Conservation (phyloP, 106 monocot genomes). For the Iris macrosiphon region DNA sequence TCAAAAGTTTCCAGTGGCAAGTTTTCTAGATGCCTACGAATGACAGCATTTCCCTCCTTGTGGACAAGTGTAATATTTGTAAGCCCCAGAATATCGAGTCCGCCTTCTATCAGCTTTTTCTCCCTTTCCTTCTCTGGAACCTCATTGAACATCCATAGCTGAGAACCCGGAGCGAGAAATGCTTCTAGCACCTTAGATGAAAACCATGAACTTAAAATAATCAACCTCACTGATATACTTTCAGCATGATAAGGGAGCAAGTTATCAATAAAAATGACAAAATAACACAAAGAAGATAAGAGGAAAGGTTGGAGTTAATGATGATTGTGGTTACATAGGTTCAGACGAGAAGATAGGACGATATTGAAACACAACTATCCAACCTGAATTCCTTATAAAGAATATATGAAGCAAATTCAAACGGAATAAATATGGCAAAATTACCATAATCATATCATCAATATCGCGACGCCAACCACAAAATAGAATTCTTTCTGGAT, state of each 20-base stretch:
- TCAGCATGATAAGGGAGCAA: too few species aligned
- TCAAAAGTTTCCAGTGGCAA: slow-evolving; percentile 91
- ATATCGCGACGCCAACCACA: slow-evolving; percentile 98
- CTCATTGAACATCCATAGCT: slow-evolving; percentile 92
- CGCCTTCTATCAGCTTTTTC: slow-evolving; percentile 75
- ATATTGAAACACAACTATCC: too few species aligned
- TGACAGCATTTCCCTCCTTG: slow-evolving; percentile 88
- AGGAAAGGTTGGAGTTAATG: too few species aligned
- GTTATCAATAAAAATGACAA: background rate
- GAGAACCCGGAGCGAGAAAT: slow-evolving; percentile 86
- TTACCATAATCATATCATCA: slow-evolving; percentile 98
- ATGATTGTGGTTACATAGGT: too few species aligned
- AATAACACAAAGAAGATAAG: background rate
- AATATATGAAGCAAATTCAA: background rate
- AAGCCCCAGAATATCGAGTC: slow-evolving; percentile 54
- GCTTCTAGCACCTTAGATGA: slow-evolving; percentile 88
- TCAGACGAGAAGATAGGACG: background rate
- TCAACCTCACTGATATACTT: too few species aligned
- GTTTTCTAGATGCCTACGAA: slow-evolving; percentile 74
- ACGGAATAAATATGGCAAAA: background rate
- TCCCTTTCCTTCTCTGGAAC: slow-evolving; percentile 84
- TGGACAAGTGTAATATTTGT: slow-evolving; percentile 77
- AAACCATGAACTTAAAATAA: too few species aligned
- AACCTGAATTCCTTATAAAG: too few species aligned
- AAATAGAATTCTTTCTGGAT: slow-evolving; percentile 89